Base-by-base conservation (phyloP, 2,329 filamentous ascomycete species). In the Allantophomopsis cytisporea region DNA sequence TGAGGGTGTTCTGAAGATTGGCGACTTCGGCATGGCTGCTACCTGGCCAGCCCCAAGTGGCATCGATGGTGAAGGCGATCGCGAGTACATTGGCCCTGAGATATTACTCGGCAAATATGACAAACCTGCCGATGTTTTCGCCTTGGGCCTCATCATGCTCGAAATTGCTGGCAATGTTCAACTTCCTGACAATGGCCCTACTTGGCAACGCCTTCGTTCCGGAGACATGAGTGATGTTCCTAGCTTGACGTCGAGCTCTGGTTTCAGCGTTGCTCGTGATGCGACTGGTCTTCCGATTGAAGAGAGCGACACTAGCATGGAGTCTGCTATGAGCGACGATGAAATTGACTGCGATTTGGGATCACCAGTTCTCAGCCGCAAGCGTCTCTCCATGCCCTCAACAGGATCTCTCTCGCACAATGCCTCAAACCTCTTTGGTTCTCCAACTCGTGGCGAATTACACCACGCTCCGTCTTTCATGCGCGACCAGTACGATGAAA, bases 101-200 rank as follows among this genome's bases (percentile, higher is more conserved):
- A 86, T 94, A 45, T 74, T 98, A 15, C 76, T 76, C 54, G 89
- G 88, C 33, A 75, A 79, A 46, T 91, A 83, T 50, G 87, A 94
- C 61, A 91, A 89, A 58, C 83, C 89, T 31, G 83, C 87, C 30
- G 91, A 98, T 59, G 74, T 98, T 38, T 98, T 95, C 59, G 85
- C 91, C 10, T 74, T 98, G 21, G 91, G 91, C 38, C 74, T 96
- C 51, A 94, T 96, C 59, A 83, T 94, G 57, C 76, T 95, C 37
- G 91, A 98, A 63, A 91, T 88, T 52, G 89, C 87, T 18, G 87
- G 83, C 46, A 98, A 98, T 54, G 87, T 94, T 38, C 80, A 86
- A 45, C 78, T 98, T 20, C 91, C 91, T 0, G 87, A 95, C 54
- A 94, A 96, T 48, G 91, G 91, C 35, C 73, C 79, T 13, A 84